phyloP scores from a whole-genome alignment of 139 green algal genomes.

The Volvox reticuliferus region DNA sequence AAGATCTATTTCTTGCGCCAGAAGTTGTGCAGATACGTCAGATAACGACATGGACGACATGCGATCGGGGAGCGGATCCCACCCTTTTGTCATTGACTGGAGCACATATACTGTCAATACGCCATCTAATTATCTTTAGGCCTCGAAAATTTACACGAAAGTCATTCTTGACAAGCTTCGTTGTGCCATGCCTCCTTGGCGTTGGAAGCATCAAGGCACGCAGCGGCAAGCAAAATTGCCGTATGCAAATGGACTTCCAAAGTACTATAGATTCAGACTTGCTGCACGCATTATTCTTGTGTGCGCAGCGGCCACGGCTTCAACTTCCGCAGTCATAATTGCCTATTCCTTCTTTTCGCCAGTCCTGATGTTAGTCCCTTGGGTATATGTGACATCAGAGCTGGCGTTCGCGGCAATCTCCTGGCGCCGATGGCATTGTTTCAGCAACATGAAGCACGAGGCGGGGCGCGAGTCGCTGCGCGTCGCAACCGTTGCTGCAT shows the following conservation, averaged over 20 bases:
- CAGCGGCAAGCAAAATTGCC: neutral
- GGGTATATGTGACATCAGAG: neutral
- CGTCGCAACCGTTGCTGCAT: neutral
- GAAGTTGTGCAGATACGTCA: neutral
- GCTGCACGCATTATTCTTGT: neutral
- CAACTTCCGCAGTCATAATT: neutral
- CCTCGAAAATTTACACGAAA: too few species aligned
- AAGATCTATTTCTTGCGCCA: neutral
- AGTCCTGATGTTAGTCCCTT: neutral
- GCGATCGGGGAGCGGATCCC: too few species aligned
- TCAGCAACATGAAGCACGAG: constrained; percentile 2
- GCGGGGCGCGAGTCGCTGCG: neutral
- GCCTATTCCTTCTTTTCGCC: neutral
- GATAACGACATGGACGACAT: constrained; percentile 4
- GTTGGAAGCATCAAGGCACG: neutral
- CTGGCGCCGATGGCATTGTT: neutral
- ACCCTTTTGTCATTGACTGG: too few species aligned
- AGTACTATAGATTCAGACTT: constrained; percentile 1
- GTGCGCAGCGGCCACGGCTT: constrained; percentile 19
- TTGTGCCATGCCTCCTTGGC: neutral
- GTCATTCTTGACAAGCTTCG: too few species aligned
- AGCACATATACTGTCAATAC: too few species aligned
- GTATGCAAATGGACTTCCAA: constrained; percentile 9
- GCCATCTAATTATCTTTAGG: too few species aligned
- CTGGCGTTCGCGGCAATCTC: neutral